Evolutionary conservation across 371 early-diverging fungal species (phyloP).

Genomic region (Mucor racemosus): DNA sequence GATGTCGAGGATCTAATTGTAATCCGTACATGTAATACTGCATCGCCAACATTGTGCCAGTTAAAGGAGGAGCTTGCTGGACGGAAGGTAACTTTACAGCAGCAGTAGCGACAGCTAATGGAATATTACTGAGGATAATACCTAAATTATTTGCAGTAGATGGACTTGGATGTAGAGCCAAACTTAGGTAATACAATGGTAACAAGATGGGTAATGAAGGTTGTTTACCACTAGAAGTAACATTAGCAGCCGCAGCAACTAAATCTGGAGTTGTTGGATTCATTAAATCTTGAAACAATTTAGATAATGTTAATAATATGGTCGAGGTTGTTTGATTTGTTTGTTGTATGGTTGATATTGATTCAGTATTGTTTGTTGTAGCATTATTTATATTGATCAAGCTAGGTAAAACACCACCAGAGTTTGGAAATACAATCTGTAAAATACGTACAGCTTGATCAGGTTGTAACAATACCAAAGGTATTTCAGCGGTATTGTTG

Average conservation of each 20-base stretch:
- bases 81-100: constrained; percentile 47
- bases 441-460: constrained; percentile 67
- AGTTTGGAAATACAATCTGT: constrained; percentile 62
- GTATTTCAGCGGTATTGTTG: constrained; percentile 23
- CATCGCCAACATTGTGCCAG: constrained; percentile 73
- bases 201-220: constrained; percentile 72
- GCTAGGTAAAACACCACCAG: constrained; percentile 69
- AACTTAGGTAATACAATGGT: constrained; percentile 83
- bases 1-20: constrained; percentile 81
- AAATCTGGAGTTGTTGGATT: constrained; percentile 50
- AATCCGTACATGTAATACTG: constrained; percentile 90
- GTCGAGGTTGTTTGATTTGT: constrained; percentile 80
- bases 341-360: constrained; percentile 48
- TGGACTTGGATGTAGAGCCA: constrained; percentile 82
- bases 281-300: constrained; percentile 83
- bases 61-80: constrained; percentile 20
- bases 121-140: constrained; percentile 77
- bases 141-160: constrained; percentile 92
- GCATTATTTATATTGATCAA: constrained; percentile 23
- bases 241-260: constrained; percentile 46
- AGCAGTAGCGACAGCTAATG: constrained; percentile 59
- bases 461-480: constrained; percentile 68
- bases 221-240: constrained; percentile 35
- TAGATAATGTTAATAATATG: constrained; percentile 82
- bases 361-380: constrained; percentile 23